Evolutionary conservation across 805 yeast genomes (phyloP), one percentile per base, ranked within the genome.

Genomic region (Lachancea waltii): DNA sequence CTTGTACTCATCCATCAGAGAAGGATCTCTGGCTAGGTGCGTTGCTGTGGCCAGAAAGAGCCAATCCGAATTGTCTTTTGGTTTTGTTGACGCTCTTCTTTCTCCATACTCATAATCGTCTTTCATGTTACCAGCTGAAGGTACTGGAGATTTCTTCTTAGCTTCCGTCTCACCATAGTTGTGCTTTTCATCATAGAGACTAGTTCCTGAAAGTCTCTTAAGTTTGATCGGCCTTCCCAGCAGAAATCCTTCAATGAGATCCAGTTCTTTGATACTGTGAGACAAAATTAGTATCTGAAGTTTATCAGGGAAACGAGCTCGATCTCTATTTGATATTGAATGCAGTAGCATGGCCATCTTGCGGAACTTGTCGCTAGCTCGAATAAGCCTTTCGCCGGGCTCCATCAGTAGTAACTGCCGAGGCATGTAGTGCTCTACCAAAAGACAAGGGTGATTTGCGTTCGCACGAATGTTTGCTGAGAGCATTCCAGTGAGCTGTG

Each of bases 381-480:
- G 58, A 29, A 68, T 60, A 34, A 81, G 60, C 33, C 72, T 57
- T 38, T 73, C 77, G 42, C 74, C 80, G 1, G 82, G 67, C 46
- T 80, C 84, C 78, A 77, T 73, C 26, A 81, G 61, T 11, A 84
- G 54, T 45, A 82, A 61, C 40, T 79, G 80, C 47, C 77, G 76
- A 6, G 92, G 87, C 56, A 82, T 77, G 49, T 76, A 84, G 56
- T 84, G 92, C 47, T 81, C 84, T 21, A 83, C 89, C 30, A 84
- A 55, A 27, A 84, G 60, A 29, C 81, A 75, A 2, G 90, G 85
- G 57, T 84, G 89, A 48, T 72, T 77, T 3, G 72, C 64, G 0
- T 79, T 60, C n/a, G 70, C 68, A 25, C 65, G 51, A 4, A 79
- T 53, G 47, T 72, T 77, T 5, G 50, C 45, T 30, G 54, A 51